Conservation (phyloP, 129 eudicot species). For the Pseudognaphalium luteoalbum region DNA sequence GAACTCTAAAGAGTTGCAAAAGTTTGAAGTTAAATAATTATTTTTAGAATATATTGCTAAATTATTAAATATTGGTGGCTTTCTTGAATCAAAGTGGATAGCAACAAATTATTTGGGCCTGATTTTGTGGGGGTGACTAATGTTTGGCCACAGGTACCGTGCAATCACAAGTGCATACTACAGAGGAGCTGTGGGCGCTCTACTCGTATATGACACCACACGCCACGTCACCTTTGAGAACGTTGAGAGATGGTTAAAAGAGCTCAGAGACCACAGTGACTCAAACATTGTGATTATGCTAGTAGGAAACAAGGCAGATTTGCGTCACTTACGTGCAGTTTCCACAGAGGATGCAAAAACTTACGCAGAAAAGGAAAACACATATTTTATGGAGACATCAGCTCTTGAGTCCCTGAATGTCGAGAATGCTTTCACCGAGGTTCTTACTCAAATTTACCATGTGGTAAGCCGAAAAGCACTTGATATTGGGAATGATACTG, state of each 20-base stretch:
- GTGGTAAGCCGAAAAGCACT: conserved; percentile 68
- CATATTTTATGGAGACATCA: conserved; percentile 67
- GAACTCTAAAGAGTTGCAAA: not conserved
- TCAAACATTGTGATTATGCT: conserved; percentile 72
- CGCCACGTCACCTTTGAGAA: conserved; percentile 69
- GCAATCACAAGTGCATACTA: conserved; percentile 79
- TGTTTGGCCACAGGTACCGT: conserved; percentile 44
- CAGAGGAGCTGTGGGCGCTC: conserved; percentile 78
- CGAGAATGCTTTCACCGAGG: conserved; percentile 64
- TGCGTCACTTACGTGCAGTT: conserved; percentile 61
- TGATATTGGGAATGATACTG: conserved; percentile 56
- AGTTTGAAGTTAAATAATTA: not conserved
- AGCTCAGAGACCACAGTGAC: conserved; percentile 68
- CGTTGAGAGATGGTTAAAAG: conserved; percentile 68
- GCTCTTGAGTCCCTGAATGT: conserved; percentile 71
- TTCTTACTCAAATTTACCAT: conserved; percentile 59
- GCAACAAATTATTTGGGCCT: not conserved
- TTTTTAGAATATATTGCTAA: not conserved
- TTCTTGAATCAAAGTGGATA: not conserved
- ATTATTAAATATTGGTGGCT: not conserved
- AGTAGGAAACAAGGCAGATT: conserved; percentile 70
- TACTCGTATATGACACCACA: conserved; percentile 69
- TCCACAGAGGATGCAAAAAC: conserved; percentile 72
- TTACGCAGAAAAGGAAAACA: conserved; percentile 63
- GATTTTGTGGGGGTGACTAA: conserved; percentile 3